Base-by-base conservation (phyloP, 192 early-diverging fungal species). In the Lunasporangiospora selenospora region DNA sequence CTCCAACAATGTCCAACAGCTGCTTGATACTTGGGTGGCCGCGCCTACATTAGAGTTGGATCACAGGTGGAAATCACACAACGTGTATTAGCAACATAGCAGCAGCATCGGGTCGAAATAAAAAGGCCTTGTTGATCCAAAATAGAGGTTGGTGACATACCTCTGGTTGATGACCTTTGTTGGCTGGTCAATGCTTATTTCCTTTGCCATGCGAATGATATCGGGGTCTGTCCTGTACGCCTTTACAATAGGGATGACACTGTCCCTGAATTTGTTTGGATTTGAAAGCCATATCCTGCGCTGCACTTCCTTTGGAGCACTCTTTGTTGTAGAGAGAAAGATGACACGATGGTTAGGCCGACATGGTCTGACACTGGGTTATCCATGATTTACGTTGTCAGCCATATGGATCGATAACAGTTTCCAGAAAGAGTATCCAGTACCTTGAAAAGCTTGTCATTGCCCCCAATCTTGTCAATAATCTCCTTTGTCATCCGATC, bases 401-500 rank as follows among this genome's bases (percentile, higher is more conserved):
- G n/a, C n/a, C n/a, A n/a, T n/a, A n/a, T n/a, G n/a, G n/a, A n/a
- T n/a, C n/a, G n/a, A n/a, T n/a, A n/a, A n/a, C n/a, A n/a, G n/a
- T n/a, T n/a, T n/a, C n/a, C n/a, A n/a, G n/a, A n/a, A n/a, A n/a
- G n/a, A n/a, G n/a, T n/a, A n/a, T 27, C 10, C 24, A 66, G 71
- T 77, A 77, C 81, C 12, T 43, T 58, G 67, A 81, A 84, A 0
- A 84, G 37, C 1, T 63, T 63, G 2, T 75, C 55, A 33, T 75
- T 78, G 7, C 40, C 38, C 7, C 80, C 82, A 50, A 84, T 80
- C 29, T 67, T 75, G 6, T 81, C 73, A 26, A 84, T 75, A 19
- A 81, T 67, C 6, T 67, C 52, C 10, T 75, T 50, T 9, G 59
- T 57, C 16, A 83, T 67, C 46, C 66, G 55, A 46, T 77, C 67